Conservation (phyloP, 108 stramenopile species). For the Discostella stelligeroides region DNA sequence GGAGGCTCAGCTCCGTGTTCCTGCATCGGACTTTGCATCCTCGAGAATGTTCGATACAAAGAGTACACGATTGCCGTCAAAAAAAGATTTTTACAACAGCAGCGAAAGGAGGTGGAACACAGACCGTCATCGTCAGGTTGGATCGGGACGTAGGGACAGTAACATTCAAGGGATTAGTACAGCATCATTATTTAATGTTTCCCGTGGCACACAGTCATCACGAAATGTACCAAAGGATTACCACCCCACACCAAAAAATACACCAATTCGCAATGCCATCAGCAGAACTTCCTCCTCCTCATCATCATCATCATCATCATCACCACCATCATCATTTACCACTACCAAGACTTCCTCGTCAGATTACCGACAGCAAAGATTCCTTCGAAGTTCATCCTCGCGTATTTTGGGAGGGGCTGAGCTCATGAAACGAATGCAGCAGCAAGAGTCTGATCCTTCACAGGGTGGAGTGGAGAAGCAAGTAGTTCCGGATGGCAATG, state of each 20-base stretch:
- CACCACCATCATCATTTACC: no score
- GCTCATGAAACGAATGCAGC: constrained; percentile 21
- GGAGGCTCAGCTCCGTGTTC: constrained; percentile 30
- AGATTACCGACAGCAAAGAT: background rate
- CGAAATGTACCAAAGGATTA: background rate
- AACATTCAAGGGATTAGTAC: constrained; percentile 15
- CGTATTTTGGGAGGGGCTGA: constrained; percentile 21
- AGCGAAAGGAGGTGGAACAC: background rate
- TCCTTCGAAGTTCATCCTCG: constrained; percentile 5
- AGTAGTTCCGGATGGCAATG: background rate
- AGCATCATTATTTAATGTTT: constrained; percentile 10
- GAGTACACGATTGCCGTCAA: background rate
- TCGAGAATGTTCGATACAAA: constrained; percentile 9
- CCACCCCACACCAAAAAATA: background rate
- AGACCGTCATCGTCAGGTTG: background rate
- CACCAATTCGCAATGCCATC: background rate
- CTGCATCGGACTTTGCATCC: background rate
- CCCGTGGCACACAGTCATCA: background rate
- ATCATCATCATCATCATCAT: no score
- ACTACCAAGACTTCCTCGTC: background rate
- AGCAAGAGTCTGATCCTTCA: constrained; percentile 3
- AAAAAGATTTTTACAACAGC: background rate
- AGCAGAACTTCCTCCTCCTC: background rate
- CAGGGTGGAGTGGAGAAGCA: constrained; percentile 6
- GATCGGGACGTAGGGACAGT: background rate